Evolutionary conservation across 1,284 basidiomycete species (phyloP), one percentile per base, ranked within the genome.

Genomic region (Cryptococcus sp.): DNA sequence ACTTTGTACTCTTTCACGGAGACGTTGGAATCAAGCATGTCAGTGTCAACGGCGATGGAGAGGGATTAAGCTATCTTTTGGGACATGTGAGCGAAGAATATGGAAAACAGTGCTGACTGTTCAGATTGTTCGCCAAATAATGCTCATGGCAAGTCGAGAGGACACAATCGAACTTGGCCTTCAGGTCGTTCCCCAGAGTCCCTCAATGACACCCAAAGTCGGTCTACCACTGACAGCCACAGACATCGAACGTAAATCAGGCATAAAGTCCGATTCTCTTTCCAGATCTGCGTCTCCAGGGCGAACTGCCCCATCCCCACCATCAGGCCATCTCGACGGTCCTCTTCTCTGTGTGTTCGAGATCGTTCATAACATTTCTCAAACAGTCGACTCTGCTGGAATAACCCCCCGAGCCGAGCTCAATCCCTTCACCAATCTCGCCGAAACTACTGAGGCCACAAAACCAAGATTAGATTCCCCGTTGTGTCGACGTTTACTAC

Each of bases 141-240:
- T 96, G 34, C 80, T 81, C 37, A 86, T 86, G 29, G 81, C 89
- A 4, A 78, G 79, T 49, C 79, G 76, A 46, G 89, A 89, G 5
- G 92, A 94, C 69, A 87, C 88, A n/a, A 84, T 97, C 51, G 92
- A 95, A 70, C 79, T 96, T 49, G 91, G 93, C 5, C 83, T 96
- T n/a, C 85, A 86, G 63, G 81, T 92, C 52, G 80, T 82, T 2
- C 74, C 79, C 3, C 77, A 73, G 51, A 73, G 69, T 0, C 72
- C 72, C 0, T 72, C 72, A 0, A 50, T 64, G 54, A 70, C 67
- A 11, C 69, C 73, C 5, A 58, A 66, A 1, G 56, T 72, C 3
- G 66, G 71, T n/a, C 56, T 69, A 13, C 68, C 75, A 1, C 51
- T 70, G 15, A 57, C 67, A 6, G 63, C 63, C 2, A 60, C 62